Conservation (phyloP, 352 stramenopile species). For the Elongisporangium senticosum region DNA sequence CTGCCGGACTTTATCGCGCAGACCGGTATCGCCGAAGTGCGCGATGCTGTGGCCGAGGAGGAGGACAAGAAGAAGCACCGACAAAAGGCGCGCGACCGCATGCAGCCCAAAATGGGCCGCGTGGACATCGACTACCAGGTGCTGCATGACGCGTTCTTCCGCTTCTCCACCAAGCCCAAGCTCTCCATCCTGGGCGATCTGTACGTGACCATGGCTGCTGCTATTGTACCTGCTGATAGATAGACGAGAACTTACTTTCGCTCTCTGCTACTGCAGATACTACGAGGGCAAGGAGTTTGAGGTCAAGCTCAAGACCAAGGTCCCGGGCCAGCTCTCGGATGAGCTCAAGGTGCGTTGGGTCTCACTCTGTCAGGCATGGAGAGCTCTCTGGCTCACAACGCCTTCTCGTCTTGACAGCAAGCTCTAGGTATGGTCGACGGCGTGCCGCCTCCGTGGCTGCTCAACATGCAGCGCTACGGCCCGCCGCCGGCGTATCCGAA, state of each 20-base stretch:
- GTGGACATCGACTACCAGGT: slow-evolving; percentile 99
- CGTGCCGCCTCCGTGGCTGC: slow-evolving; percentile 94
- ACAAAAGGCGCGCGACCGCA: slow-evolving; percentile 88
- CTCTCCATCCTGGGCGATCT: slow-evolving; percentile 80
- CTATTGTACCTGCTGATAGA: slow-evolving; percentile 23
- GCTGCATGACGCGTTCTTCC: slow-evolving; percentile 98
- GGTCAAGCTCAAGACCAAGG: slow-evolving; percentile 86
- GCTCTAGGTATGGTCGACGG: slow-evolving; percentile 94
- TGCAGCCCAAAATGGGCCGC: slow-evolving; percentile 94
- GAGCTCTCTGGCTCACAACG: background rate
- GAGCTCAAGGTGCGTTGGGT: slow-evolving; percentile 43
- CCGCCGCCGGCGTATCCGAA: slow-evolving; percentile 96
- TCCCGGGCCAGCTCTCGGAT: slow-evolving; percentile 86
- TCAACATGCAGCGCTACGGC: slow-evolving; percentile 98
- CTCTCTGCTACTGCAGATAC: slow-evolving; percentile 56
- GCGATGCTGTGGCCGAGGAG: slow-evolving; percentile 65
- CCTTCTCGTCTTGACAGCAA: slow-evolving; percentile 21
- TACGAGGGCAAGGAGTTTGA: slow-evolving; percentile 98
- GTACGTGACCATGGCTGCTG: slow-evolving; percentile 19
- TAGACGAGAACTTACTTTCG: background rate
- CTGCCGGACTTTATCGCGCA: slow-evolving; percentile 98
- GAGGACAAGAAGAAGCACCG: slow-evolving; percentile 91
- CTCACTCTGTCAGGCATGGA: background rate
- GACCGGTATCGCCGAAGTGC: slow-evolving; percentile 88
- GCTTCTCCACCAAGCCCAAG: slow-evolving; percentile 97